Percentiles rank a stretch among this genome's conserved stretches.
Evolutionary conservation across 2,329 filamentous ascomycete species (phyloP).

Genomic region (Aspergillus sp.): DNA sequence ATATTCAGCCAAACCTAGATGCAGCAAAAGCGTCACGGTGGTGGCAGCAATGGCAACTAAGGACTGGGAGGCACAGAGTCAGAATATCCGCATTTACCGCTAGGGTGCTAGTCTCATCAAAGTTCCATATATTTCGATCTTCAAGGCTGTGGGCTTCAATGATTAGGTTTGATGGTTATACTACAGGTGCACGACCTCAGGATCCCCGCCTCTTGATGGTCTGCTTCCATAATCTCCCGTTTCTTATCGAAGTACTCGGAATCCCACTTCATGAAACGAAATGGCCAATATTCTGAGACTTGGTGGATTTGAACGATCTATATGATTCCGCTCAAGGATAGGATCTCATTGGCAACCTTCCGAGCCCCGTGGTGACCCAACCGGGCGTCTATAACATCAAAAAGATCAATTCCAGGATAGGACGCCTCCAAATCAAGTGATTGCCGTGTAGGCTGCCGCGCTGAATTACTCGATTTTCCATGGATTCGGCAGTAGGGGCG

Average conservation of each 20-base stretch:
- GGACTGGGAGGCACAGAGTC: too few relatives aligned
- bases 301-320: neutral
- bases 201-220: neutral
- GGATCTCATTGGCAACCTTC: neutral
- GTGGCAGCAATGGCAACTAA: too few relatives aligned
- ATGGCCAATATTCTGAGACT: neutral
- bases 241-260: neutral
- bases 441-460: neutral
- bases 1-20: too few relatives aligned
- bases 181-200: neutral
- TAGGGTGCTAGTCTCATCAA: neutral
- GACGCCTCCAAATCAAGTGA: too few relatives aligned
- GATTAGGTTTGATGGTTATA: neutral
- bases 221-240: neutral
- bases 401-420: neutral
- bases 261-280: neutral
- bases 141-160: neutral
- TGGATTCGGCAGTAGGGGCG: neutral
- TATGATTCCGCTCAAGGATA: neutral
- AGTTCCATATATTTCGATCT: neutral
- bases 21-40: too few relatives aligned
- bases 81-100: too few relatives aligned
- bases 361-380: neutral
- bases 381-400: neutral
- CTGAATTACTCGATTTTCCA: neutral